Conservation (phyloP, 176 grass and related monocot species). For the Oryza glaberrima region DNA sequence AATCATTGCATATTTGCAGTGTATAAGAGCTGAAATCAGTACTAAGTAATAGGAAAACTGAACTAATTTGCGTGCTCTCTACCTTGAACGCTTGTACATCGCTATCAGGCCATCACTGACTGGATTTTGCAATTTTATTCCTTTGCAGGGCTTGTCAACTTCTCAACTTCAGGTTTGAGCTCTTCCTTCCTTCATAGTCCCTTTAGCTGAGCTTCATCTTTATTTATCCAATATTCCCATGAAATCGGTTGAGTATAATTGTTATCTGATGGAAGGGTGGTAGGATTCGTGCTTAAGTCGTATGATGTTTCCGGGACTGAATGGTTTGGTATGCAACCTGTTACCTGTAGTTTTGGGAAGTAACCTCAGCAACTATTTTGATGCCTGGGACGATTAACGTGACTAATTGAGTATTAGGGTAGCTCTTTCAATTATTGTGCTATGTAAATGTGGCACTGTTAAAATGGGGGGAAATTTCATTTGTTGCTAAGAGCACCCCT, state of each 20-base stretch:
- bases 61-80: background rate
- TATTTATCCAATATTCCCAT: background rate
- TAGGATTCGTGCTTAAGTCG: background rate
- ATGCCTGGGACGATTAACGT: background rate
- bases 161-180: slow-evolving; percentile 72
- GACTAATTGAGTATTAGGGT: background rate
- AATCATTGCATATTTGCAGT: background rate
- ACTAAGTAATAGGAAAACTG: background rate
- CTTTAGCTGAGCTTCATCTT: background rate
- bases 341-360: background rate
- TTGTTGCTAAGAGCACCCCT: background rate
- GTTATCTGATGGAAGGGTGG: background rate
- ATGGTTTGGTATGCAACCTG: slow-evolving; percentile 7
- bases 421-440: background rate
- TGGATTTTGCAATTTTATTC: slow-evolving; percentile 29
- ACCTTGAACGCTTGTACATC: background rate
- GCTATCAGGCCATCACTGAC: slow-evolving; percentile 29
- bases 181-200: slow-evolving; percentile 8
- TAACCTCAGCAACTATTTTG: slow-evolving; percentile 12
- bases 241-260: background rate
- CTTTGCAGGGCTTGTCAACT: slow-evolving; percentile 71
- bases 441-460: slow-evolving; percentile 1
- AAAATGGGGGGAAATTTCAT: background rate
- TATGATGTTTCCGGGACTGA: background rate
- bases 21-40: background rate